Percentiles rank a stretch among this genome's conserved stretches.
Conservation (phyloP, 1,284 basidiomycete genomes). For the Ganoderma lucidum region DNA sequence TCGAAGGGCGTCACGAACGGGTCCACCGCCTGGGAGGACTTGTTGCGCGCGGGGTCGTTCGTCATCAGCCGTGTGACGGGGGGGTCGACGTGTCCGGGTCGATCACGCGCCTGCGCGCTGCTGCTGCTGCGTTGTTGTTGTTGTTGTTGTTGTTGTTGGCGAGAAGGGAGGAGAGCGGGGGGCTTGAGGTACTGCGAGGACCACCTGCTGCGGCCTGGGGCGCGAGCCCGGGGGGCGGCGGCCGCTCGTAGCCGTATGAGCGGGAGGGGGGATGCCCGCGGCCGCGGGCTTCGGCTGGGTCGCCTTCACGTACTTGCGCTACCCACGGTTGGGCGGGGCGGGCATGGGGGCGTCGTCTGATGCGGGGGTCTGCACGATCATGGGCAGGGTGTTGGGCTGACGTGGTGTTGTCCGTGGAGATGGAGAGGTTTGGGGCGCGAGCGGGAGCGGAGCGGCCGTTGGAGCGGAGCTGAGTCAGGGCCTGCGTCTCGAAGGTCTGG, state of each 20-base stretch:
- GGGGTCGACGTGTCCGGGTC: constrained; percentile 45
- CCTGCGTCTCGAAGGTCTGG: constrained; percentile 7
- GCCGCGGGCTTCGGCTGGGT: constrained; percentile 31
- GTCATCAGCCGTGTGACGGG: constrained; percentile 55
- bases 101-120: constrained; percentile 19
- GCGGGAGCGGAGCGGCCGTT: constrained; percentile 18
- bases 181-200: constrained; percentile 24
- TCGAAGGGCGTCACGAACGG: constrained; percentile 84
- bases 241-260: constrained; percentile 42
- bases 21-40: constrained; percentile 50
- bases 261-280: constrained; percentile 56
- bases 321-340: constrained; percentile 47
- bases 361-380: constrained; percentile 45
- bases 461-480: not conserved
- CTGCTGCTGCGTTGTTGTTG: constrained; percentile 1
- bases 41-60: constrained; percentile 51
- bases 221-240: constrained; percentile 10
- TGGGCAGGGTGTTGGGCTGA: constrained; percentile 38
- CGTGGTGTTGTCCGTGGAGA: constrained; percentile 51
- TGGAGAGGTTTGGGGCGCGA: constrained; percentile 51
- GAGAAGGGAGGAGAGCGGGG: constrained; percentile 38
- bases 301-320: constrained; percentile 35
- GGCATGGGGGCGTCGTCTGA: constrained; percentile 51
- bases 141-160: constrained; percentile 28
- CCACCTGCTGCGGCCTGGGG: constrained; percentile 14